Conservation (phyloP, 2,329 filamentous ascomycete species). For the Thelonectria olida region DNA sequence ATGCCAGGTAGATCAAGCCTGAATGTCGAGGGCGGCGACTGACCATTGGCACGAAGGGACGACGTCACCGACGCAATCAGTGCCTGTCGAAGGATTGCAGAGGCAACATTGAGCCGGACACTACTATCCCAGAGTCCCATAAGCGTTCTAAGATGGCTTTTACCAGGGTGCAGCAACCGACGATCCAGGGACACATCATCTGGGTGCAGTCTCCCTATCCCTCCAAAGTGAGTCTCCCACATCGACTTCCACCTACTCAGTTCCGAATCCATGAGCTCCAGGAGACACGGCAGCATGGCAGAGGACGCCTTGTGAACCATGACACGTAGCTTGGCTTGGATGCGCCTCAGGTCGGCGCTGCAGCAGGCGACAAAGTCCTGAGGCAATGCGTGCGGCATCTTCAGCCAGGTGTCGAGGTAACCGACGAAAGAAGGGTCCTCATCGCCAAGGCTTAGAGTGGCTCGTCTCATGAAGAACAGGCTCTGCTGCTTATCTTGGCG, state of each 20-base stretch:
- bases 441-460: slow-evolving; percentile 1
- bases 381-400: slow-evolving; percentile 15
- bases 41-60: slow-evolving; percentile 9
- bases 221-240: slow-evolving; percentile 11
- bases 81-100: slow-evolving; percentile 24
- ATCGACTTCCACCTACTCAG: slow-evolving; percentile 11
- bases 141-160: slow-evolving; percentile 1
- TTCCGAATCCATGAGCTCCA: slow-evolving; percentile 22
- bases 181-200: background rate
- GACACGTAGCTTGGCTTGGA: slow-evolving; percentile 6
- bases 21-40: background rate
- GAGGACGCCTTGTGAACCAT: slow-evolving; percentile 15
- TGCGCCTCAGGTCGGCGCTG: slow-evolving; percentile 16
- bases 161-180: slow-evolving; percentile 4
- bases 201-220: background rate
- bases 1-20: slow-evolving; percentile 15
- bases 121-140: slow-evolving; percentile 28
- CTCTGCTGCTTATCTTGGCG: slow-evolving; percentile 29
- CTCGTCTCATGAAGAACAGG: slow-evolving; percentile 27
- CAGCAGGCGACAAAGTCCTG: slow-evolving; percentile 20
- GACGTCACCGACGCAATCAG: slow-evolving; percentile 15
- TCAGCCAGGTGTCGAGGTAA: slow-evolving; percentile 17
- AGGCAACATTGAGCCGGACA: slow-evolving; percentile 24
- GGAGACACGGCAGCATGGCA: slow-evolving; percentile 11
- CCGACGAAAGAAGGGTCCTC: slow-evolving; percentile 13